Conservation (phyloP, 2,329 filamentous ascomycete genomes). For the Fusarium nodosum region DNA sequence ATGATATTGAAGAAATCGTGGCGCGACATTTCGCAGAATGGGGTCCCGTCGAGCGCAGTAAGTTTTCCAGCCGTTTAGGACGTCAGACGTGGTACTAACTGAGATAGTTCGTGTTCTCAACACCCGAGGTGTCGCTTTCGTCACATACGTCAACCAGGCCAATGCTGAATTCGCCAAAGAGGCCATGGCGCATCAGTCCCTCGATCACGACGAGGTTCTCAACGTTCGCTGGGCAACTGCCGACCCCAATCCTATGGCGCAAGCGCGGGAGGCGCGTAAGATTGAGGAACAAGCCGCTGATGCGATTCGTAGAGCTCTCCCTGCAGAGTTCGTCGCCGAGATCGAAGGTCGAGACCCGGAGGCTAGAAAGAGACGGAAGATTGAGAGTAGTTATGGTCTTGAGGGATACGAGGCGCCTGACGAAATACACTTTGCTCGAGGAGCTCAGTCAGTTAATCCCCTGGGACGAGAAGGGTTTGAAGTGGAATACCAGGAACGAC, state of each 20-base stretch:
- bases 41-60: slow-evolving; percentile 87
- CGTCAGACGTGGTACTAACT: slow-evolving; percentile 27
- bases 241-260: slow-evolving; percentile 94
- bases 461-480: slow-evolving; percentile 71
- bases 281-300: slow-evolving; percentile 98
- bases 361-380: slow-evolving; percentile 86
- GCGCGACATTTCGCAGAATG: slow-evolving; percentile 96
- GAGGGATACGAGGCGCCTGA: slow-evolving; percentile 95
- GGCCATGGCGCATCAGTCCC: slow-evolving; percentile 92
- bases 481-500: slow-evolving; percentile 71
- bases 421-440: slow-evolving; percentile 90
- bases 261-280: slow-evolving; percentile 87
- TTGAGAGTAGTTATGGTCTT: slow-evolving; percentile 89
- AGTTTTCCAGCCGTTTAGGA: slow-evolving; percentile 31
- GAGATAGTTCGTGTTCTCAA: slow-evolving; percentile 80
- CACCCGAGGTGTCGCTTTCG: slow-evolving; percentile 89
- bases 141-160: slow-evolving; percentile 92
- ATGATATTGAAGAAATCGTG: slow-evolving; percentile 97
- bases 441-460: slow-evolving; percentile 75
- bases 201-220: slow-evolving; percentile 92
- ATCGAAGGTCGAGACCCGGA: slow-evolving; percentile 92
- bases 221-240: slow-evolving; percentile 98
- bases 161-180: slow-evolving; percentile 94
- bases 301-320: slow-evolving; percentile 87
- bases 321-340: slow-evolving; percentile 91